Conservation (phyloP, 129 eudicot genomes). For the Lactuca sativa region DNA sequence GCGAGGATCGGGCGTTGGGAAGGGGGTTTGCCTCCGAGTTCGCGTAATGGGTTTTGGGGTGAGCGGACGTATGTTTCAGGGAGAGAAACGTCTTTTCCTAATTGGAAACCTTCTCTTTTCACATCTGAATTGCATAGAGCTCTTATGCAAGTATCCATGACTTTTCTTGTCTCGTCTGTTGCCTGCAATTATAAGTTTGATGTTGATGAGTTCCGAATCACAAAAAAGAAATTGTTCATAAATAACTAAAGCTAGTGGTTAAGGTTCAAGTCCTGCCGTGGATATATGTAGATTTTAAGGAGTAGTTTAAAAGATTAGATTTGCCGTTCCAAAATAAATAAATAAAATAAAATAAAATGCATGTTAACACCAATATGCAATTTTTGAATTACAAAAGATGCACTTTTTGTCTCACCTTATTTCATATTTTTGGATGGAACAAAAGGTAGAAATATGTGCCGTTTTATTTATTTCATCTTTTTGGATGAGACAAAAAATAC, state of each 20-base stretch:
- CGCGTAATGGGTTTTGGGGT: slow-evolving; percentile 39
- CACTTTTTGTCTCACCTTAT: no score
- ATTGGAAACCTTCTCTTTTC: slow-evolving; percentile 56
- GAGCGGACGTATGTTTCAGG: slow-evolving; percentile 65
- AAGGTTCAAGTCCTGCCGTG: no score
- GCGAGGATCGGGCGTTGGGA: slow-evolving; percentile 58
- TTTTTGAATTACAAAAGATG: no score
- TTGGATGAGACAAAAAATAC: no score
- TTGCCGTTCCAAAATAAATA: no score
- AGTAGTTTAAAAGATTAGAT: no score
- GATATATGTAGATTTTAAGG: no score
- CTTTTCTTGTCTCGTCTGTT: slow-evolving; percentile 52
- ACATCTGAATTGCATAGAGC: slow-evolving; percentile 84
- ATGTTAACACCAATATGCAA: no score
- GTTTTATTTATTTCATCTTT: neutral
- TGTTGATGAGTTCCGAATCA: neutral
- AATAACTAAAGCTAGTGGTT: neutral
- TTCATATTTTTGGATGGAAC: no score
- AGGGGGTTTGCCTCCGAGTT: slow-evolving; percentile 59
- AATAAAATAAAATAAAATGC: no score
- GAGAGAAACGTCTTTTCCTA: slow-evolving; percentile 85
- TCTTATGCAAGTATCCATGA: slow-evolving; percentile 56
- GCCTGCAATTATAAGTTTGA: slow-evolving; percentile 45
- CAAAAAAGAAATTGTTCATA: neutral
- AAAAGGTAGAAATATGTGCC: no score